Base-by-base conservation (phyloP, 1,139 yeast genomes). In the Diutina scorzettiae region DNA sequence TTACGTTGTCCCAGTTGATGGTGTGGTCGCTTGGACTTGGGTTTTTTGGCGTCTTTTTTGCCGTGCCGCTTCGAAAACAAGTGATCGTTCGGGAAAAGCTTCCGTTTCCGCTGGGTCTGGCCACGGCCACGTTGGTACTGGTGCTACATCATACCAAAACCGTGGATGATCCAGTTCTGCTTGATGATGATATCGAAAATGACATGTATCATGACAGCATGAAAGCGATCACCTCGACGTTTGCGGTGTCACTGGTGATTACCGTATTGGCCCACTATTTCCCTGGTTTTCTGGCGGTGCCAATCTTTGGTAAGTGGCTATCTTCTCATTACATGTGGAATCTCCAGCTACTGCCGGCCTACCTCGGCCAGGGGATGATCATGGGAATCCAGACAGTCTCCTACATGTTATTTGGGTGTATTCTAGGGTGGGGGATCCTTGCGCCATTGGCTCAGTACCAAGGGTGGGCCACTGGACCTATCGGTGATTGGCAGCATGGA, bases 311-410 rank as follows among this genome's bases (percentile, higher is more conserved):
- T 0, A 42, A 51, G 1, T 53, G 56, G 36, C 63, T 85, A n/a
- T 83, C 95, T 0, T 53, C 63, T 16, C 59, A 66, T n/a, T 84
- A 85, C 57, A 66, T 82, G 41, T 84, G 96, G 93, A 79, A 84
- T 44, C 74, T 91, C 46, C 96, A 91, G 57, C 96, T 96, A 0
- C 86, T 96, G 0, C 97, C 98, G 0, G 97, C 98, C 0, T 91
- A 91, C 57, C 73, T 91, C 33, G 98, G 98, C 2, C 98, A 91
- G 59, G 98, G 98, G 3, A 87, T 91, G 37, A 91, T 91, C 44
- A 91, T 91, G 98, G 98, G 98, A 0, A 63, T 86, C 6, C 87
- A 91, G 2, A 89, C 97, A 0, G 95, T 89, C 0, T 70, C 85
- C 3, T 84, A 89, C 48, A 91, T 91, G 97, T 63, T 91, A 37